Evolutionary conservation across 202 grass and related monocot species (phyloP).

Genomic region (Zoysia matrella): DNA sequence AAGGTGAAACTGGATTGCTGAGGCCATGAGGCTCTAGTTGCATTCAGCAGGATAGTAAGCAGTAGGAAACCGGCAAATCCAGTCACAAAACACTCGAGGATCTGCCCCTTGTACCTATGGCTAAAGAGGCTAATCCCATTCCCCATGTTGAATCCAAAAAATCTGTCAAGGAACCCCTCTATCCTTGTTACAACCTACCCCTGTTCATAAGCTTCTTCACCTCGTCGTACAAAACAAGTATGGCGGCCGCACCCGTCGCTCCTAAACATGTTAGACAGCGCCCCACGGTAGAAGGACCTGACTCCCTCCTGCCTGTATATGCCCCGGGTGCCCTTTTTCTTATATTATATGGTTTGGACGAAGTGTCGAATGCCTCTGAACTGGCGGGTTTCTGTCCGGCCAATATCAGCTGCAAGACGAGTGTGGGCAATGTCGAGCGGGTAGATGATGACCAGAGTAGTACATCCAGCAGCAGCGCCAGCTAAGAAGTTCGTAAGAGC

Average conservation of each 20-base stretch:
- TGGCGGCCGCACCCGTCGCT: slow-evolving; percentile 83
- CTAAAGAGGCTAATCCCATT: slow-evolving; percentile 9
- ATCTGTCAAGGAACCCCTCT: slow-evolving; percentile 28
- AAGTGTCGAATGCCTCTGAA: slow-evolving; percentile 93
- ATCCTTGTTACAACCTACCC: slow-evolving; percentile 59
- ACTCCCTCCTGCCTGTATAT: slow-evolving; percentile 82
- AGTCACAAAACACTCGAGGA: slow-evolving; percentile 49
- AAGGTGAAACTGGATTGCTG: slow-evolving; percentile 30
- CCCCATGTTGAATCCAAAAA: slow-evolving; percentile 48
- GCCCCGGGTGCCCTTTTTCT: slow-evolving; percentile 71
- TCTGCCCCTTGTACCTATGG: slow-evolving; percentile 39
- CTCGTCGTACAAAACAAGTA: slow-evolving; percentile 96
- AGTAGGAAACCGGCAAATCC: slow-evolving; percentile 25
- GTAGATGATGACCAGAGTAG: slow-evolving; percentile 89
- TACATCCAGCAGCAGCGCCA: slow-evolving; percentile 89
- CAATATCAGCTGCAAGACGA: slow-evolving; percentile 87
- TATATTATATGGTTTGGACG: slow-evolving; percentile 70
- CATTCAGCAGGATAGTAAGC: slow-evolving; percentile 41
- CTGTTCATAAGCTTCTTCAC: slow-evolving; percentile 91
- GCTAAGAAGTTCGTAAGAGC: slow-evolving; percentile 83
- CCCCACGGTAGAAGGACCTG: slow-evolving; percentile 78
- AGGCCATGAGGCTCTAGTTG: slow-evolving; percentile 14
- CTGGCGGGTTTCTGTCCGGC: slow-evolving; percentile 70
- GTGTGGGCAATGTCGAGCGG: slow-evolving; percentile 97
- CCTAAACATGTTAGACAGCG: slow-evolving; percentile 88